Evolutionary conservation across 495 filamentous ascomycete genomes (phyloP), one percentile per base, ranked within the genome.

Genomic region (Podospora fimiseda): DNA sequence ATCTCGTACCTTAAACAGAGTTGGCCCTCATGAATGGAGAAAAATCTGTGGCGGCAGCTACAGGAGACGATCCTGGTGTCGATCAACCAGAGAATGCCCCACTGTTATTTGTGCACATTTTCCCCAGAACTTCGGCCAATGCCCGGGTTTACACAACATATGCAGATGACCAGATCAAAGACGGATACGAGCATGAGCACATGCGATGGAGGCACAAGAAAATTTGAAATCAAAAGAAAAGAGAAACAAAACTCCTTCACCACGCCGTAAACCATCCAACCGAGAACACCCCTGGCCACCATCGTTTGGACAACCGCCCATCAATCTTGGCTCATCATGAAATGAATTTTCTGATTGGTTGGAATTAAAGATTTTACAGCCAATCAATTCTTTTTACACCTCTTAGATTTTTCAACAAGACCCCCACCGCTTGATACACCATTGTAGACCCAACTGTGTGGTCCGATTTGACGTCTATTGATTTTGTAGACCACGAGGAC

Each of bases 331-430:
- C 16, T 36, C 21, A 16, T 8, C 16, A 5, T 11, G 37, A 14
- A 43, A n/a, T 53, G 45, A 33, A 55, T 61, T 60, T 52, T 60
- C 43, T 62, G 47, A 67, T 67, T 67, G 54, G 64, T 21, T 51
- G 13, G 53, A 43, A 45, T 52, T 30, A 39, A 33, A 46, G 8
- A 16, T 59, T 67, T 60, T 62, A 13, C 22, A 21, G 13, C 64
- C 55, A 67, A 64, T 59, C 42, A 55, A 0, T 14, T 16, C 22
- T 27, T 13, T 7, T 41, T 13, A 11, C 20, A 19, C n/a, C 18
- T 37, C 36, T 52, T 19, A 27, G 7, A 9, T 7, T 48, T 22
- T 42, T 18, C 21, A 13, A 16, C 41, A 45, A 46, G 39, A 41
- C 33, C 43, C 38, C 57, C 44, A 38, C 53, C 52, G 27, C n/a